Conservation (phyloP, 306 rosid genomes). For the Adenanthera pavonina region DNA sequence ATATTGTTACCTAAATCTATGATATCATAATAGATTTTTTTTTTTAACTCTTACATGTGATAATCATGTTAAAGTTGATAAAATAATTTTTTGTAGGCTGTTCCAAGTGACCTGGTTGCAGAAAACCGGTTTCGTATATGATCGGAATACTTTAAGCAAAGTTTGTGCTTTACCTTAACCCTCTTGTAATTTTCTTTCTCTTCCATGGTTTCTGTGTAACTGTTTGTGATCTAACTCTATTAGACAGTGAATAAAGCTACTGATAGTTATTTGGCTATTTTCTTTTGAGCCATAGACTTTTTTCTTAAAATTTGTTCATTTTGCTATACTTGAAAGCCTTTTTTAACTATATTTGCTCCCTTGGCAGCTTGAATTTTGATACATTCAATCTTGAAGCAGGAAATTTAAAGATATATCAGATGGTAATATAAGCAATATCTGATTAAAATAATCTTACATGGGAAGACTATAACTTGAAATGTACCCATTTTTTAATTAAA, state of each 20-base stretch:
- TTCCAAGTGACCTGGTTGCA: slow-evolving; percentile 83
- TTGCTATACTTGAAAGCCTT: background rate
- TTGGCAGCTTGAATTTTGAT: slow-evolving; percentile 27
- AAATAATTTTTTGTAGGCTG: slow-evolving; percentile 67
- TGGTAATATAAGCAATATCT: slow-evolving; percentile 13
- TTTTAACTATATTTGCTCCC: slow-evolving; percentile 19
- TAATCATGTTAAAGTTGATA: slow-evolving; percentile 31
- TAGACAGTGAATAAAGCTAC: slow-evolving; percentile 1
- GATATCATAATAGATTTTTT: background rate
- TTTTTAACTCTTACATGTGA: background rate
- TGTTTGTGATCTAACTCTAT: slow-evolving; percentile 18
- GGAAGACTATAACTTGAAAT: slow-evolving; percentile 15
- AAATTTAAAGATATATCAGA: slow-evolving; percentile 30
- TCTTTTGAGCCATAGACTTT: background rate
- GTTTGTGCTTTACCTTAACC: slow-evolving; percentile 72
- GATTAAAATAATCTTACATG: slow-evolving; percentile 10
- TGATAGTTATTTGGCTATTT: slow-evolving; percentile 1
- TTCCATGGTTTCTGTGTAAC: slow-evolving; percentile 26
- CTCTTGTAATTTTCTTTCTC: slow-evolving; percentile 37
- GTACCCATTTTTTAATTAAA: background rate
- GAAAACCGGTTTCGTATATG: slow-evolving; percentile 79
- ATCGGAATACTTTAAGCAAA: slow-evolving; percentile 64
- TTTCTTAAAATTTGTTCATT: background rate
- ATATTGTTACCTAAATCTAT: slow-evolving; percentile 17
- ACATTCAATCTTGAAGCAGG: slow-evolving; percentile 2